Base-by-base conservation (phyloP, 108 stramenopile species). In the Epipyxis sp. region DNA sequence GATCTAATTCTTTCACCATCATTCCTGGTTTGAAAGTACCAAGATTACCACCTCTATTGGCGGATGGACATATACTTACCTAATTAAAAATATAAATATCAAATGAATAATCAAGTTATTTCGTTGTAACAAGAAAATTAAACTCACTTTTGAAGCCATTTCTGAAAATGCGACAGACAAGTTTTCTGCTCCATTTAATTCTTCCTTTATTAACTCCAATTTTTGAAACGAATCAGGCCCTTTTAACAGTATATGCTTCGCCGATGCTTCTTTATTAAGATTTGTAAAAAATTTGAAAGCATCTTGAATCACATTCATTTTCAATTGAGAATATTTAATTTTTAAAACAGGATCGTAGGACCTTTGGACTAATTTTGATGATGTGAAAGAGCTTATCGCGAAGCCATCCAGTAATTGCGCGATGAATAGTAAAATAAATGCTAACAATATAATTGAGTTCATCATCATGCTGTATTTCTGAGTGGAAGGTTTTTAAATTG, bases 1-100 rank as follows among this genome's bases (percentile, higher is more conserved):
- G 69, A 45, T 89, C 90, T 59, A 90, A 89, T 34, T 87, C 86
- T 50, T 80, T 81, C 30, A 90, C 90, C 90, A 90, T 90, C 86
- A 85, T 83, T 34, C 88, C 88, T n/a, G 86, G 88, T 16, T 88
- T 86, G 54, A 90, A 90, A 40, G 79, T 65, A 59, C 90, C 90
- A 29, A 90, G 78, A 42, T 54, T 50, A 59, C 90, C 90, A 30
- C 88, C 88, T 42, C 84, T 46, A 40, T 80, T 80, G 1, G 77
- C 41, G 20, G 80, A 82, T 0, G 90, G 88, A 82, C 90, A 90
- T 10, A 76, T 77, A 59, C 87, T 87, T 13, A 50, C 46, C 46
- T 50, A 50, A 20, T 20, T 13, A 50, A 50, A 6, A 50, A 6
- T 6, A 50, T 13, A 13, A 50, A 50, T n/a, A n/a, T n/a, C n/a